These are phyloP conservation scores for Beta macrorhiza DNA, from an alignment of 179 eudicot species.

Conservation along the genomic window DNA sequence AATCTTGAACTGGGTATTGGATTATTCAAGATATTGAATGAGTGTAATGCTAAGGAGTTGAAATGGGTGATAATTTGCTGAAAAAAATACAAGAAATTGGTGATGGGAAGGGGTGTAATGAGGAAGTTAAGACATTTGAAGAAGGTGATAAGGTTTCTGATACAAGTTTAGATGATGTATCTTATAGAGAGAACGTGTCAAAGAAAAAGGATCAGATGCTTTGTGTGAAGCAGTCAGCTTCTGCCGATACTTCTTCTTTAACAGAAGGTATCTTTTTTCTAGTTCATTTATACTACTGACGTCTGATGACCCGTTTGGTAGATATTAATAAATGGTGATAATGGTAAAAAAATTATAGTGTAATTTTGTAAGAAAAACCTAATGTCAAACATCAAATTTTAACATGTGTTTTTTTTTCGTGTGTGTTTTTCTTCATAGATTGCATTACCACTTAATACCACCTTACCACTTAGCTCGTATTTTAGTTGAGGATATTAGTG, in stretches of 20 bases:
- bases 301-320: not conserved
- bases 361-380: no score
- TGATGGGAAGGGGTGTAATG: not conserved
- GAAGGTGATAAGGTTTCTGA: not conserved
- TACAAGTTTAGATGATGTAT: constrained; percentile 14
- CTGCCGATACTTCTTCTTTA: constrained; percentile 26
- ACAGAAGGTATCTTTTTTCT: constrained; percentile 21
- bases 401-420: no score
- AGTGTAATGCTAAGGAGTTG: constrained; percentile 24
- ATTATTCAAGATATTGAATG: not conserved
- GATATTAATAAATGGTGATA: no score
- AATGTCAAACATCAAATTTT: no score
- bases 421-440: no score
- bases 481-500: no score
- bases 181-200: not conserved
- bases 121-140: not conserved
- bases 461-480: no score
- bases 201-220: constrained; percentile 16
- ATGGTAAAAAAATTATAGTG: no score
- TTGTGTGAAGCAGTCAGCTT: constrained; percentile 30
- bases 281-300: not conserved
- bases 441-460: no score
- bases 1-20: constrained; percentile 25
- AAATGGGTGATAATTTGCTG: constrained; percentile 37
- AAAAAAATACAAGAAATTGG: constrained; percentile 17